Conservation (phyloP, 192 early-diverging fungal genomes). For the Coemansia asiatica region DNA sequence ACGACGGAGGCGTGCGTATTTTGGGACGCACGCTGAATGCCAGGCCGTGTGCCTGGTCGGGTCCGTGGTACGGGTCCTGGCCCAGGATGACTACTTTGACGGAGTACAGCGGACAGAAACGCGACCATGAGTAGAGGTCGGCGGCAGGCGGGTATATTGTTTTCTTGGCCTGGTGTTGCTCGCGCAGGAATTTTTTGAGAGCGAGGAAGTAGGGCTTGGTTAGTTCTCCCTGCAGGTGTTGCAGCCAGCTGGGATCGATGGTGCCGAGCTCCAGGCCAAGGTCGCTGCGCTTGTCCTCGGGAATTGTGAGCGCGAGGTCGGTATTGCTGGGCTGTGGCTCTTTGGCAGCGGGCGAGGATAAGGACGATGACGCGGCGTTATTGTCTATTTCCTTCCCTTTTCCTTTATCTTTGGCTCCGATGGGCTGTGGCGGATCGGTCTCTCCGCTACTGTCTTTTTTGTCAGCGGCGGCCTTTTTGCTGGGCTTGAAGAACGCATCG, state of each 20-base stretch:
- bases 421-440: background rate
- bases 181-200: conserved; percentile 70
- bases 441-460: background rate
- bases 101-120: conserved; percentile 63
- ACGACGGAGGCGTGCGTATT: conserved; percentile 78
- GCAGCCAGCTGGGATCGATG: conserved; percentile 75
- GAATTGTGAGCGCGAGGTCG: background rate
- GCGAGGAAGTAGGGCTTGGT: conserved; percentile 56
- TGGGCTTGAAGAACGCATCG: conserved; percentile 34
- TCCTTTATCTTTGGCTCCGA: background rate
- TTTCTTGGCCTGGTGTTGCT: conserved; percentile 56
- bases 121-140: conserved; percentile 84
- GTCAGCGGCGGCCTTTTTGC: conserved; percentile 6
- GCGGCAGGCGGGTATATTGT: conserved; percentile 70
- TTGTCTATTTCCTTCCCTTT: background rate
- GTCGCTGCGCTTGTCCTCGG: conserved; percentile 23
- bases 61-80: conserved; percentile 80
- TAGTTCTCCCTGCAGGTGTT: conserved; percentile 60
- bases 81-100: conserved; percentile 91
- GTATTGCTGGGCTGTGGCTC: background rate
- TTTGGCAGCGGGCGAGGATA: background rate
- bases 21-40: conserved; percentile 87
- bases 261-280: conserved; percentile 63
- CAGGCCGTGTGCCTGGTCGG: conserved; percentile 83
- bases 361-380: background rate